Conservation (phyloP, 345 rosid genomes). For the Brassica napus region Da-Ae NC_063452.1:46001501-46002000, state of each 20-base stretch:
- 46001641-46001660: constrained; percentile 86
- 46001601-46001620: constrained; percentile 54
- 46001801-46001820: constrained; percentile 78
- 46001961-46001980: not conserved
- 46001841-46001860: constrained; percentile 88
- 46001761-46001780: not conserved
- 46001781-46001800: constrained; percentile 72
- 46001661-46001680: constrained; percentile 79
- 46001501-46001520: constrained; percentile 62
- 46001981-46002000: not conserved
- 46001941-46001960: not conserved
- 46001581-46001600: constrained; percentile 51
- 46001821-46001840: constrained; percentile 85
- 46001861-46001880: constrained; percentile 53
- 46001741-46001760: not conserved
- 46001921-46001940: not conserved
- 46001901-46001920: constrained; percentile 1
- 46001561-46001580: not conserved
- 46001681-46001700: constrained; percentile 49
- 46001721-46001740: constrained; percentile 1
- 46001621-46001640: constrained; percentile 64
- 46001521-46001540: not conserved
- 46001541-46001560: not conserved
- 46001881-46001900: constrained; percentile 1
- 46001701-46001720: not conserved